Conservation (phyloP, 2,329 filamentous ascomycete species). For the Trichoderma atroviride region DNA sequence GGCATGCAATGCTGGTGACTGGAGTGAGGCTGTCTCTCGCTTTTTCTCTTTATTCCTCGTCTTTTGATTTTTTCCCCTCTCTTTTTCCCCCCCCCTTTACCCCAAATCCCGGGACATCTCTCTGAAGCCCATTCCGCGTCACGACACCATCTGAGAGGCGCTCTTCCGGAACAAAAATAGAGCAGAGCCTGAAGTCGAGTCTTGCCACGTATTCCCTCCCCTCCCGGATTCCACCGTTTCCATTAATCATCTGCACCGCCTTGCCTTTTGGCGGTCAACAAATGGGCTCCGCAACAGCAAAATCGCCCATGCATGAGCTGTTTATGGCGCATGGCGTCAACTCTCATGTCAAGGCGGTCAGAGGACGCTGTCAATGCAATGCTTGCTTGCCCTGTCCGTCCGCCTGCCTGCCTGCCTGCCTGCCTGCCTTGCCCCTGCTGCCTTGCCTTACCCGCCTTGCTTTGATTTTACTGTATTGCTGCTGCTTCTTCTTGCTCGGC, state of each 20-base stretch:
- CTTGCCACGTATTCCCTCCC: conserved; percentile 25
- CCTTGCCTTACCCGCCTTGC: conserved; percentile 1
- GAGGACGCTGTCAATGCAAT: conserved; percentile 16
- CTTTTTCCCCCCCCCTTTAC: not conserved
- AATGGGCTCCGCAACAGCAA: conserved; percentile 17
- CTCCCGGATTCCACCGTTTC: conserved; percentile 16
- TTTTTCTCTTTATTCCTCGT: not conserved
- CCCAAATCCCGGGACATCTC: not conserved
- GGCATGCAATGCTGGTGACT: not conserved
- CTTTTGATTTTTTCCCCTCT: not conserved
- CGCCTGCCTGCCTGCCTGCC: too few relatives aligned
- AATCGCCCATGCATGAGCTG: conserved; percentile 26
- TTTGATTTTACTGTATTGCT: conserved; percentile 2
- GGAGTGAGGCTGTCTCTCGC: conserved; percentile 4
- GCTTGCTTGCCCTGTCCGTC: conserved; percentile 1
- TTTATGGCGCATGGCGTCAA: conserved; percentile 27
- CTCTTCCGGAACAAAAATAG: conserved; percentile 7
- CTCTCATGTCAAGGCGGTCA: conserved; percentile 22
- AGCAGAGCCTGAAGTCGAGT: conserved; percentile 12
- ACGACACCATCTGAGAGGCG: not conserved
- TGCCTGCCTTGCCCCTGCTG: not conserved
- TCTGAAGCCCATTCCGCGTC: not conserved
- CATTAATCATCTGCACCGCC: conserved; percentile 19
- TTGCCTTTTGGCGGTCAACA: conserved; percentile 21
- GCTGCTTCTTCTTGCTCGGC: not conserved